Conservation (phyloP, 2,329 filamentous ascomycete genomes). For the Diaporthe eres region DNA sequence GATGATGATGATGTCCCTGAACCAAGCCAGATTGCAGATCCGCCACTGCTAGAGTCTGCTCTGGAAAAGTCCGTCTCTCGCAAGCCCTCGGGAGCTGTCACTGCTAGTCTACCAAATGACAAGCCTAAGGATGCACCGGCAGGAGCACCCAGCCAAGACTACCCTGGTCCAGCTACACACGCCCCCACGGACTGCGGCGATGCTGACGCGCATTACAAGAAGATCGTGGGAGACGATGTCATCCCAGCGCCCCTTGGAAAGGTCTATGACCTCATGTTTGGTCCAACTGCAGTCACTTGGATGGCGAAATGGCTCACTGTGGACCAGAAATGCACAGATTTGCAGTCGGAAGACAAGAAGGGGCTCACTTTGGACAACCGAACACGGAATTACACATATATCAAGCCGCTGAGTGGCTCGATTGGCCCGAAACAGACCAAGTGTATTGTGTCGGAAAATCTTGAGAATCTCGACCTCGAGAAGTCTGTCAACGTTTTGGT, state of each 20-base stretch:
- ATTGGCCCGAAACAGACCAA: constrained; percentile 97
- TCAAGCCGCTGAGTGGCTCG: constrained; percentile 86
- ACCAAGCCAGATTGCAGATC: constrained; percentile 55
- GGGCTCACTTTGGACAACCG: constrained; percentile 83
- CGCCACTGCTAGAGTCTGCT: constrained; percentile 63
- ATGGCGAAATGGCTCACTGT: constrained; percentile 89
- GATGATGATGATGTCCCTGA: constrained; percentile 74
- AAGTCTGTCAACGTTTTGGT: constrained; percentile 87
- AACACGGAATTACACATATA: constrained; percentile 84
- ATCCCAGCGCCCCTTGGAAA: constrained; percentile 92
- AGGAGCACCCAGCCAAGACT: constrained; percentile 70
- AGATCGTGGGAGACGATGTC: constrained; percentile 85
- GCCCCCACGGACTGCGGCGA: constrained; percentile 89
- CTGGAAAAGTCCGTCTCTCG: constrained; percentile 75
- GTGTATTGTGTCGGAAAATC: constrained; percentile 86
- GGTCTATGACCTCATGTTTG: constrained; percentile 90
- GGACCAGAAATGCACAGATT: constrained; percentile 91
- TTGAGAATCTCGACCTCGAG: constrained; percentile 90
- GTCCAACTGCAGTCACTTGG: constrained; percentile 82
- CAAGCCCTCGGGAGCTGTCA: constrained; percentile 76
- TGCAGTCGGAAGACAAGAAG: constrained; percentile 88
- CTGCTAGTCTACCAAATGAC: constrained; percentile 62
- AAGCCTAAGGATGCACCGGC: constrained; percentile 65
- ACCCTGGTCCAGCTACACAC: constrained; percentile 87
- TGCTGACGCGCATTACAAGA: constrained; percentile 83